Evolutionary conservation across 441 rosid species (phyloP).

Genomic region (Manihot esculenta): DNA sequence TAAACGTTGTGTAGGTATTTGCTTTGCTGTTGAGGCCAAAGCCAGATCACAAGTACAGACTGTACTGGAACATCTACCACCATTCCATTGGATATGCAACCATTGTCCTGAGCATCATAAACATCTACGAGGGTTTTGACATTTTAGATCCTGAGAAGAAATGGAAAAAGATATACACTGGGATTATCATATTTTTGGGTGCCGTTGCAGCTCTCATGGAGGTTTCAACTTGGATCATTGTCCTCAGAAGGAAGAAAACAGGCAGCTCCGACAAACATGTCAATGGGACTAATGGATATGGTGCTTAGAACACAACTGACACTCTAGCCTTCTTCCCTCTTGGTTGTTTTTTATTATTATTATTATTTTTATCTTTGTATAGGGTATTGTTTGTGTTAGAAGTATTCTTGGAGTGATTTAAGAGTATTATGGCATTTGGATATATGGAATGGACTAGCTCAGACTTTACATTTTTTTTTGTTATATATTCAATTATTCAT

Average conservation of each 20-base stretch:
- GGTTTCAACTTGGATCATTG: conserved; percentile 38
- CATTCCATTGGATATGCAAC: conserved; percentile 44
- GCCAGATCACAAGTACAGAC: conserved; percentile 55
- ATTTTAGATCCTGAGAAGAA: conserved; percentile 37
- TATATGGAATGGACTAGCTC: not conserved
- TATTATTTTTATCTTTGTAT: too few species aligned
- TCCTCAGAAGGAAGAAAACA: conserved; percentile 37
- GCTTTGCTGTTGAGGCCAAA: conserved; percentile 53
- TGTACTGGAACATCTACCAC: conserved; percentile 64
- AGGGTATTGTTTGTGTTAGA: too few species aligned
- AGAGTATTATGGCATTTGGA: too few species aligned
- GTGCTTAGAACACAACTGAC: conserved; percentile 18
- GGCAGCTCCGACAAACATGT: conserved; percentile 18
- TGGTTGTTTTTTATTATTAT: too few species aligned
- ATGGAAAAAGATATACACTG: conserved; percentile 46
- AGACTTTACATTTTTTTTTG: too few species aligned
- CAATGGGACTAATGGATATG: conserved; percentile 29
- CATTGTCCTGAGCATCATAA: conserved; percentile 37
- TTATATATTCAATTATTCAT: not conserved
- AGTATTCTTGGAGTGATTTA: too few species aligned
- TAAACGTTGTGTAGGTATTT: too few species aligned
- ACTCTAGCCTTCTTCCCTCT: not conserved
- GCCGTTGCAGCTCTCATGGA: conserved; percentile 34
- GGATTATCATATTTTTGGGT: conserved; percentile 35
- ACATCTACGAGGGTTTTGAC: conserved; percentile 52